A percentile compares a stretch with the other conserved stretches of the same genome.
Conservation (phyloP, 2,329 filamentous ascomycete genomes). For the Ophiostoma pallidulum region DNA sequence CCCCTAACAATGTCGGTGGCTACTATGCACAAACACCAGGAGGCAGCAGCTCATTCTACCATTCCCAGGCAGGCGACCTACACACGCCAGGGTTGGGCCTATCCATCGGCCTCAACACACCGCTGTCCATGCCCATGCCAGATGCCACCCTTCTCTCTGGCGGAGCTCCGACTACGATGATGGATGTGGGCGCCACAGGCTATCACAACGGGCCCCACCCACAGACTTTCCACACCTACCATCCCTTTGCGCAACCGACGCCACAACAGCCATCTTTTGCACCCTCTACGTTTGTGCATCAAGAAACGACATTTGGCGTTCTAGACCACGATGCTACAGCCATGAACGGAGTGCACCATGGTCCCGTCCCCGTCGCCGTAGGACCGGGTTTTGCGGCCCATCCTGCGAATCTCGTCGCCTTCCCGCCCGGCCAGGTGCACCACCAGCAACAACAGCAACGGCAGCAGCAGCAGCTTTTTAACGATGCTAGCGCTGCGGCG, state of each 20-base stretch:
- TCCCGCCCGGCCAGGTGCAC: conserved; percentile 9
- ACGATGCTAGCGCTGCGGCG: not conserved
- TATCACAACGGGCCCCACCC: conserved; percentile 48
- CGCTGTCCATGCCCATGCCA: conserved; percentile 67
- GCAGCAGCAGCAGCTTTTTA: conserved; percentile 4
- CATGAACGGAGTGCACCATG: conserved; percentile 44
- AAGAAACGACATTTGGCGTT: conserved; percentile 64
- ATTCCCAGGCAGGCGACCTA: conserved; percentile 74
- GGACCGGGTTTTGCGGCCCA: conserved; percentile 4
- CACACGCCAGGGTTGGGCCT: conserved; percentile 71
- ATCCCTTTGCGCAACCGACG: conserved; percentile 59
- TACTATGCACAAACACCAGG: conserved; percentile 86
- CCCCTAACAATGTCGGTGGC: conserved; percentile 61
- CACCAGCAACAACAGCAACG: conserved; percentile 6
- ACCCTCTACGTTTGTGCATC: conserved; percentile 71
- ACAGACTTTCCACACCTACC: conserved; percentile 50
- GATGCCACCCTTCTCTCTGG: conserved; percentile 54
- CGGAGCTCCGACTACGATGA: conserved; percentile 33
- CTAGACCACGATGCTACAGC: conserved; percentile 68
- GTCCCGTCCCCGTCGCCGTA: not conserved
- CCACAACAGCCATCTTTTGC: conserved; percentile 55
- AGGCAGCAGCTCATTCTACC: conserved; percentile 70
- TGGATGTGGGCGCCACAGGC: conserved; percentile 51
- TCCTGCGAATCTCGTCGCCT: conserved; percentile 2
- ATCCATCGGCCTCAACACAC: conserved; percentile 69